Percentiles rank a stretch among this genome's conserved stretches.
Conservation (phyloP, 441 rosid species). For the Populus hybrid region DNA sequence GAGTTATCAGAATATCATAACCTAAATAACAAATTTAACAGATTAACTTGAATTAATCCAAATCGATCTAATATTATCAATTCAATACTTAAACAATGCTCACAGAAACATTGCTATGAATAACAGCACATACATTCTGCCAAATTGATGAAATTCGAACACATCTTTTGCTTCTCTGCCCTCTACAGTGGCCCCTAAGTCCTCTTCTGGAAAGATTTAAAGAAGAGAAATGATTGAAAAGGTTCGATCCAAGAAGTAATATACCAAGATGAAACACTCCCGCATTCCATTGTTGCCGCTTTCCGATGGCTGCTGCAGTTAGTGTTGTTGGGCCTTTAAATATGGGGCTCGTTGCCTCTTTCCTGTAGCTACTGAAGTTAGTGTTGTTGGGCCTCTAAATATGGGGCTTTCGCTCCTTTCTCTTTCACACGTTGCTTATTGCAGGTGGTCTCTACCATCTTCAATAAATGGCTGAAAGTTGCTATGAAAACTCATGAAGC, state of each 20-base stretch:
- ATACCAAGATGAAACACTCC: not conserved
- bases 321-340: not conserved
- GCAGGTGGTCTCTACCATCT: not conserved
- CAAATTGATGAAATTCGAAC: too few species aligned
- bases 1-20: rapidly evolving
- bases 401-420: not conserved
- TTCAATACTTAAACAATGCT: too few species aligned
- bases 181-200: slow-evolving; percentile 41
- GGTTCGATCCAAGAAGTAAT: slow-evolving; percentile 31
- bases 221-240: slow-evolving; percentile 33
- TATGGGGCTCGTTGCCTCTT: not conserved
- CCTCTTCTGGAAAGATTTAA: slow-evolving; percentile 39
- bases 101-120: too few species aligned
- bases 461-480: not conserved
- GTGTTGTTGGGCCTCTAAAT: too few species aligned
- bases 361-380: too few species aligned
- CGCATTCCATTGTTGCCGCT: not conserved
- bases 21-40: rapidly evolving
- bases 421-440: not conserved
- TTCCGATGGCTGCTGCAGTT: not conserved
- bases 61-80: too few species aligned
- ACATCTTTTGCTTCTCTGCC: not conserved
- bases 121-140: too few species aligned
- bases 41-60: rapidly evolving
- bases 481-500: not conserved